phyloP scores from a whole-genome alignment of 768 basidiomycete genomes.

The Collybia sp. region DNA sequence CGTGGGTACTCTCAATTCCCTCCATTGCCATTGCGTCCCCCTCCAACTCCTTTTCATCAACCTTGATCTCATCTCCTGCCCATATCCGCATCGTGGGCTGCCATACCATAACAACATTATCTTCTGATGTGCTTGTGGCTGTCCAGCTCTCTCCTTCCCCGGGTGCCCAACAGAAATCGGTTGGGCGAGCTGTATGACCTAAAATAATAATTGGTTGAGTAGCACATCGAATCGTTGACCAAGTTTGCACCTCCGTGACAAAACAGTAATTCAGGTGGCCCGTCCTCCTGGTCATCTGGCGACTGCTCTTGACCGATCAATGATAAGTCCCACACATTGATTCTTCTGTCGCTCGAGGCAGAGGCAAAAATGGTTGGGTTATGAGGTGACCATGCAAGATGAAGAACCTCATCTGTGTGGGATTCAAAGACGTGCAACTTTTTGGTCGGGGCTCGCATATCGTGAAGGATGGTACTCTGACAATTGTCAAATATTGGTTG shows the following conservation, averaged over 20 bases:
- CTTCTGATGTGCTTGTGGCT: conserved; percentile 84
- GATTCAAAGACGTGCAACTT: conserved; percentile 89
- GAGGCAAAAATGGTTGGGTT: conserved; percentile 91
- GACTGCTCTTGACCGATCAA: conserved; percentile 94
- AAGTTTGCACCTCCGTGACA: conserved; percentile 79
- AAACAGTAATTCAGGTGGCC: conserved; percentile 94
- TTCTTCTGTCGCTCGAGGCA: conserved; percentile 86
- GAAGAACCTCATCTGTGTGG: conserved; percentile 93
- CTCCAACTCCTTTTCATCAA: conserved; percentile 85
- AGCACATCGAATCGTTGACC: too few species aligned
- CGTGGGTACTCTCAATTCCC: conserved; percentile 48
- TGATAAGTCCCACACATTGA: conserved; percentile 93
- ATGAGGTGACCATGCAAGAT: conserved; percentile 94
- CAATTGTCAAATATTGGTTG: background rate
- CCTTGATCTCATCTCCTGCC: conserved; percentile 83
- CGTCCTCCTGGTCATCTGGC: conserved; percentile 97
- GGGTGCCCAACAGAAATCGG: conserved; percentile 96
- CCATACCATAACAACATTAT: conserved; percentile 98
- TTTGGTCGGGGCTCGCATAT: conserved; percentile 68
- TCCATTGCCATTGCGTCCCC: conserved; percentile 70
- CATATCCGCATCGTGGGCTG: conserved; percentile 93
- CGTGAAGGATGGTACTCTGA: conserved; percentile 86
- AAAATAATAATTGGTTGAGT: background rate
- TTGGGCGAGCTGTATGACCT: conserved; percentile 87
- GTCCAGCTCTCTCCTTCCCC: conserved; percentile 81